Evolutionary conservation across 2,329 filamentous ascomycete species (phyloP).

Genomic region (Teratosphaeria zuluensis): DNA sequence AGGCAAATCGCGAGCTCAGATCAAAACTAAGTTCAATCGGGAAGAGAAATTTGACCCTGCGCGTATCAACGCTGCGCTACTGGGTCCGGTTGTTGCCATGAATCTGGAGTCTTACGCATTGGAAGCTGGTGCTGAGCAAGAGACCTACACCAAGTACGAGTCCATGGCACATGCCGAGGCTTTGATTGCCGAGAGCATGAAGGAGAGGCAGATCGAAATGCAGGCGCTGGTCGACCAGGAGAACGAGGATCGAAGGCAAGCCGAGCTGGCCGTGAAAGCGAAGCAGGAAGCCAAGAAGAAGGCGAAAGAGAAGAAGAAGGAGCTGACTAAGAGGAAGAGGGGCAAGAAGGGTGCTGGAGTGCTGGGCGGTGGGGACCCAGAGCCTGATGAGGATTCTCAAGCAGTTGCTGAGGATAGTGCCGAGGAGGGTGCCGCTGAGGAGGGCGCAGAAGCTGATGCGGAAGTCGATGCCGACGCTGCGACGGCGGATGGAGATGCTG

Average conservation of each 20-base stretch:
- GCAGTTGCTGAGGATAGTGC: not conserved
- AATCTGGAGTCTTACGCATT: conserved; percentile 32
- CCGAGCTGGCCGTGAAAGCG: conserved; percentile 24
- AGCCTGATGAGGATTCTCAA: not conserved
- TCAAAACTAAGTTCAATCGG: conserved; percentile 75
- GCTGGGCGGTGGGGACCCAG: conserved; percentile 2
- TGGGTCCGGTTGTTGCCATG: conserved; percentile 30
- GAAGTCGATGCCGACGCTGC: not conserved
- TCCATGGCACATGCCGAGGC: conserved; percentile 25
- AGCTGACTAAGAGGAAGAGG: not conserved
- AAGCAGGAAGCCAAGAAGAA: conserved; percentile 22
- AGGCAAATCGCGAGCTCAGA: conserved; percentile 58
- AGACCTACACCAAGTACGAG: conserved; percentile 28
- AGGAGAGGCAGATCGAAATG: conserved; percentile 5
- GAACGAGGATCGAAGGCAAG: conserved; percentile 24
- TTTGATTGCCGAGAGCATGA: conserved; percentile 22
- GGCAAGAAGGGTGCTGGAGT: conserved; percentile 1
- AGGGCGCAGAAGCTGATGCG: not conserved
- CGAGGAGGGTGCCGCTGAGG: not conserved
- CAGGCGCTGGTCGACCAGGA: conserved; percentile 2
- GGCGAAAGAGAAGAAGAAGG: conserved; percentile 20
- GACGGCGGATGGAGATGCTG: not conserved
- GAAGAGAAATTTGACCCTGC: conserved; percentile 61
- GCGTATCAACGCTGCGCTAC: conserved; percentile 55
- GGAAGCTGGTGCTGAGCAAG: conserved; percentile 28